These are phyloP conservation scores for Colletotrichum aenigma DNA, from an alignment of 2,329 filamentous ascomycete species.

Conservation along the genomic window DNA sequence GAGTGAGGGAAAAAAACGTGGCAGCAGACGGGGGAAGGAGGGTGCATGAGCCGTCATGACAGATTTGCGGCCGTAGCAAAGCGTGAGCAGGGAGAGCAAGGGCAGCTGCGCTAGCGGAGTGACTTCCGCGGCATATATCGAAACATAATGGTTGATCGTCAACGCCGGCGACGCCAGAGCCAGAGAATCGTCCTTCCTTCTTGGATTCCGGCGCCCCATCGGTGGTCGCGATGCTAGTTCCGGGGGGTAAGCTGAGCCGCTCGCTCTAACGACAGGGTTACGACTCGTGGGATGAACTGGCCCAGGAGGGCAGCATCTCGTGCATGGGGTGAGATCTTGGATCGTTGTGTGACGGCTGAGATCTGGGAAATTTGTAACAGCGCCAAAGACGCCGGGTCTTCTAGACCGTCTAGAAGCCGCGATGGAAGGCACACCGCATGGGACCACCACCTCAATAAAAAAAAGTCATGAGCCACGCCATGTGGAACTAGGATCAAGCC, in stretches of 20 bases:
- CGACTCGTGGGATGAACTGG: slow-evolving; percentile 7
- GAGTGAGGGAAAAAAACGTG: background rate
- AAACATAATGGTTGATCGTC: background rate
- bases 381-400: background rate
- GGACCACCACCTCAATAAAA: background rate
- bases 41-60: background rate
- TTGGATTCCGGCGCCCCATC: background rate
- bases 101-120: background rate
- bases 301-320: background rate
- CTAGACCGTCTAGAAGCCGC: background rate
- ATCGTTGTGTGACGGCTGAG: background rate
- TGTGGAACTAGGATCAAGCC: background rate
- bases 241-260: background rate
- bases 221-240: background rate
- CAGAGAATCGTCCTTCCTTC: background rate
- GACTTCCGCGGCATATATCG: background rate
- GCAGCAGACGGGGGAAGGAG: background rate
- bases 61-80: background rate
- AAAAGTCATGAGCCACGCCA: background rate
- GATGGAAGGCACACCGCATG: background rate
- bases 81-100: background rate
- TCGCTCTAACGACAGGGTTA: background rate
- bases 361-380: background rate
- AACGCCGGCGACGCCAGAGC: background rate
- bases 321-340: slow-evolving; percentile 1